Conservation (phyloP, 2,329 filamentous ascomycete species). For the Aspergillus tubingensis region DNA sequence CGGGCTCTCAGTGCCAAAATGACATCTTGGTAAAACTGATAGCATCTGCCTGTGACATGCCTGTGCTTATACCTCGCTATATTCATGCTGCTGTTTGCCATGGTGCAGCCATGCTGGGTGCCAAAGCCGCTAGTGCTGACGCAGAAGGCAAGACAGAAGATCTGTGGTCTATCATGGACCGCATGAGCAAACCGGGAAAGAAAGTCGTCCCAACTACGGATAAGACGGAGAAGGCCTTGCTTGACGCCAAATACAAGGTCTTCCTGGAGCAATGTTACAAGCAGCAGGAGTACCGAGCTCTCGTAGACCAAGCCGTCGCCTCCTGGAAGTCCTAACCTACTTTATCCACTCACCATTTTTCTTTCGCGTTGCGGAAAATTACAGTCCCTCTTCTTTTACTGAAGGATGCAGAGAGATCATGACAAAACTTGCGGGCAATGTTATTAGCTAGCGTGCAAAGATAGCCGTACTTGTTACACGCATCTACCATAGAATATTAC, state of each 20-base stretch:
- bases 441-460: not conserved
- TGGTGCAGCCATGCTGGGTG: conserved; percentile 97
- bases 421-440: not conserved
- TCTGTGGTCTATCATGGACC: conserved; percentile 95
- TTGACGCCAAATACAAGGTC: conserved; percentile 90
- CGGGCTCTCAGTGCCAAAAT: conserved; percentile 96
- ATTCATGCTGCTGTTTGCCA: conserved; percentile 95
- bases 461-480: not conserved
- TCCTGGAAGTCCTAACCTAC: conserved; percentile 40
- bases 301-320: conserved; percentile 66
- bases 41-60: conserved; percentile 86
- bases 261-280: conserved; percentile 89
- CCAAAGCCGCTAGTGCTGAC: conserved; percentile 88
- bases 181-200: conserved; percentile 91
- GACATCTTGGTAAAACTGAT: conserved; percentile 87
- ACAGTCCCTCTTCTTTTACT: not conserved
- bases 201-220: conserved; percentile 75
- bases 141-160: conserved; percentile 77
- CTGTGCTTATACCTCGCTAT: conserved; percentile 89
- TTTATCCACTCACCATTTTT: not conserved
- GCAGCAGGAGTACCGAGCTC: conserved; percentile 78
- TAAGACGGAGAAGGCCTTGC: conserved; percentile 71
- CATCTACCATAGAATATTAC: too few species aligned
- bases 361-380: not conserved
- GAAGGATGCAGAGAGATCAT: not conserved